phyloP scores from a whole-genome alignment of 2,329 filamentous ascomycete species.

The Colletotrichum cuscutae region DNA sequence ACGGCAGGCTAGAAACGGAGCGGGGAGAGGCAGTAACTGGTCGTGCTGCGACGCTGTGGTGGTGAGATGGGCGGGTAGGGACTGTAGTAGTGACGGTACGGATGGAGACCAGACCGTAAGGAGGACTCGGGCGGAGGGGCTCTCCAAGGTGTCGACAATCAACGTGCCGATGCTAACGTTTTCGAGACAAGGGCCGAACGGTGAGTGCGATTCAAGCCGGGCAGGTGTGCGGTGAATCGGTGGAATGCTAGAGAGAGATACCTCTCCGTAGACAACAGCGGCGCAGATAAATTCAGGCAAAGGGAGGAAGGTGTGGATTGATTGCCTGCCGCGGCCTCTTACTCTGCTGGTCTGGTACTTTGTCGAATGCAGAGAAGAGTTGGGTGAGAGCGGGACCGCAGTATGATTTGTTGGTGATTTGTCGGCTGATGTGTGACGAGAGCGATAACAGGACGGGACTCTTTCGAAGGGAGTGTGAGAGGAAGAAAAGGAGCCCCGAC shows the following conservation, averaged over 20 bases:
- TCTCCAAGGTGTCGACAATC: not conserved
- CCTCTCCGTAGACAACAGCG: not conserved
- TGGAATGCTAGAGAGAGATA: not conserved
- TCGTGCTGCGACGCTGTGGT: not conserved
- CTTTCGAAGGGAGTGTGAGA: not conserved
- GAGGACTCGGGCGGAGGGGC: too few species aligned
- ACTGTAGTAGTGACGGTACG: too few species aligned
- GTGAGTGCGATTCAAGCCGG: not conserved
- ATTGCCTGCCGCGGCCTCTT: not conserved
- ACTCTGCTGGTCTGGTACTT: not conserved
- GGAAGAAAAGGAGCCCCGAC: not conserved
- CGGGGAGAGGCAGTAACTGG: conserved; percentile 1
- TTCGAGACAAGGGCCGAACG: not conserved
- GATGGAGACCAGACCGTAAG: not conserved
- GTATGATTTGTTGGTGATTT: conserved; percentile 2
- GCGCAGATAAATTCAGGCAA: not conserved
- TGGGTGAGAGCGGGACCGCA: conserved; percentile 19
- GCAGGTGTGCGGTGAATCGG: not conserved
- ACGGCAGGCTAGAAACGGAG: conserved; percentile 20
- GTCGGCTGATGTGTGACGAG: conserved; percentile 27
- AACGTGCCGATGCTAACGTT: conserved; percentile 1
- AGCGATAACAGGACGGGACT: not conserved
- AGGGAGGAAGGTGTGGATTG: not conserved
- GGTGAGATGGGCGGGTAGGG: not conserved
- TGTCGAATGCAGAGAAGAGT: conserved; percentile 11